These are phyloP conservation scores for Phytophthora crassamura DNA, from an alignment of 352 stramenopile species.

Conservation along the genomic window DNA sequence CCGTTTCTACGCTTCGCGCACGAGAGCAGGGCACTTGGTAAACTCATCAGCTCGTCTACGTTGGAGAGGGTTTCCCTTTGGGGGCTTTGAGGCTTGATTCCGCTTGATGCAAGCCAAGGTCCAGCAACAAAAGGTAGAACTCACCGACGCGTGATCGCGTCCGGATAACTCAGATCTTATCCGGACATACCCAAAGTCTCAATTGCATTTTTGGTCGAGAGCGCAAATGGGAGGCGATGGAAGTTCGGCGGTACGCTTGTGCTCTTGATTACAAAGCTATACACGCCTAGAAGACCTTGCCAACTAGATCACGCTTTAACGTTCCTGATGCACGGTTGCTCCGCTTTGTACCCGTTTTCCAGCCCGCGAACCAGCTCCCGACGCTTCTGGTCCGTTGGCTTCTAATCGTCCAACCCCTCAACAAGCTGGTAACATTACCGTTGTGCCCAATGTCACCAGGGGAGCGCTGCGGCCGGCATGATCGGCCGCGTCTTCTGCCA, in stretches of 20 bases:
- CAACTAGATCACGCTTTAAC: not conserved
- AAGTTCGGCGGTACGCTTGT: constrained; percentile 20
- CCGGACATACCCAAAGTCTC: no score
- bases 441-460: constrained; percentile 34
- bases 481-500: constrained; percentile 90
- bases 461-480: constrained; percentile 85
- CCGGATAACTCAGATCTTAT: no score
- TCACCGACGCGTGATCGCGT: no score
- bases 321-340: constrained; percentile 4
- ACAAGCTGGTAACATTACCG: not conserved
- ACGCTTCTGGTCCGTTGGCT: constrained; percentile 56
- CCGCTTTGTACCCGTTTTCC: constrained; percentile 7
- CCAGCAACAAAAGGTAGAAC: no score
- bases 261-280: not conserved
- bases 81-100: no score
- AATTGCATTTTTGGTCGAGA: constrained; percentile 1
- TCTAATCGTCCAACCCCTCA: not conserved
- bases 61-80: no score
- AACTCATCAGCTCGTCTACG: no score
- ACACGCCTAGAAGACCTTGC: not conserved
- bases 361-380: constrained; percentile 55
- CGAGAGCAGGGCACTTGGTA: no score
- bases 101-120: no score
- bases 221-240: constrained; percentile 28
- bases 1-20: no score